Evolutionary conservation across 202 grass and related monocot species (phyloP), one percentile per base, ranked within the genome.

Genomic region (Elaeis oleifera): DNA sequence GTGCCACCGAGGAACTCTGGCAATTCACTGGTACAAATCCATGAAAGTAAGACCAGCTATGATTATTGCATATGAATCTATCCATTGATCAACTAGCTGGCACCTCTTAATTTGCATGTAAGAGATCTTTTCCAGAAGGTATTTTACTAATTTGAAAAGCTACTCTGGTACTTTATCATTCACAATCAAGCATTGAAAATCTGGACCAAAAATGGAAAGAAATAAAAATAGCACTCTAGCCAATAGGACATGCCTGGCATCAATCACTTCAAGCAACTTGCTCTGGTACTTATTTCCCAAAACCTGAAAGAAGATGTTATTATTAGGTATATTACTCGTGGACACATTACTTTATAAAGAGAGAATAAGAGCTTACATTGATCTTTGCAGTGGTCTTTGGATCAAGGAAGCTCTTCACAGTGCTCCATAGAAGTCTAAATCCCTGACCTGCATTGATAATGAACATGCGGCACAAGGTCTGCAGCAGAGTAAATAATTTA

Each of bases 401-500:
- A 54, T 99, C 94, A 29, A 99, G 94, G 65, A 99, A 99, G 9
- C 85, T 89, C 75, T 99, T 99, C 52, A 99, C 80, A 0, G 94
- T 99, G 82, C 83, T 86, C 94, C 94, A 99, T 49, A 99, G 76
- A 1, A 99, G 80, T 67, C 88, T 99, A 74, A 99, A 99, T 48
- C 94, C 94, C 51, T 85, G 80, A 18, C 88, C 94, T 6, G 94
- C 94, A 23, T 99, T 99, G 69, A 99, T 85, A 74, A 99, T 99
- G 74, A 92, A 99, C 94, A 99, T 99, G 49, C 85, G 88, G 63
- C 82, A 99, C 56, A 99, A 61, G 6, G 94, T 99, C 94, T 96
- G 76, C 17, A 54, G 1, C 11, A 74, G n/a, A 67, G 48, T 52
- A 64, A 18, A 55, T 55, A 61, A 39, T 18, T 26, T 28, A 16